Evolutionary conservation across 371 early-diverging fungal genomes (phyloP).

Genomic region (Mucor racemosus): DNA sequence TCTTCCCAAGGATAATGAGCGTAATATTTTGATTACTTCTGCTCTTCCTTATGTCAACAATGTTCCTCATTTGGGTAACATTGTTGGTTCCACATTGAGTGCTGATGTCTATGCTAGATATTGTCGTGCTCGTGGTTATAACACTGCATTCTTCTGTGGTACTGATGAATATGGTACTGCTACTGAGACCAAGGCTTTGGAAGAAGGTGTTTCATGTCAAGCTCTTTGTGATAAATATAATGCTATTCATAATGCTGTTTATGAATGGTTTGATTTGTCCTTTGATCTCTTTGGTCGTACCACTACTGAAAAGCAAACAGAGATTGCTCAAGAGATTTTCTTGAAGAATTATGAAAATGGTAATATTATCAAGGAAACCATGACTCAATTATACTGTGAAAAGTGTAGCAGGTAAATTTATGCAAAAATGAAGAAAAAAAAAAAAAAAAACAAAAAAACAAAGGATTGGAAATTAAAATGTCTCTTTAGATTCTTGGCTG

Average conservation of each 20-base stretch:
- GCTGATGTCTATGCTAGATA: conserved; percentile 98
- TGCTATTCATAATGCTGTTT: conserved; percentile 87
- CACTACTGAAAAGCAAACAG: conserved; percentile 87
- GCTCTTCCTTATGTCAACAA: conserved; percentile 99
- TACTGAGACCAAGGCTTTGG: conserved; percentile 99
- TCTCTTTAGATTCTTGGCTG: conserved; percentile 90
- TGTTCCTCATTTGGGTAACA: conserved; percentile 99
- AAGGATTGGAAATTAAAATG: not conserved
- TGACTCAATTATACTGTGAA: conserved; percentile 95
- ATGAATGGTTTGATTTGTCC: conserved; percentile 96
- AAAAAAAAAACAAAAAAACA: not conserved
- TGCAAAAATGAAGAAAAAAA: not conserved
- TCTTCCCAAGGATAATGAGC: conserved; percentile 69
- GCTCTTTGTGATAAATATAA: conserved; percentile 98
- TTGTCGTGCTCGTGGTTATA: conserved; percentile 90
- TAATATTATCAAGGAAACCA: conserved; percentile 74
- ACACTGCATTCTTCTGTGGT: conserved; percentile 96
- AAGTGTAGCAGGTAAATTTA: conserved; percentile 71
- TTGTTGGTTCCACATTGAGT: conserved; percentile 97
- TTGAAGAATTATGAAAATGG: conserved; percentile 78
- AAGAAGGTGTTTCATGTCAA: conserved; percentile 88
- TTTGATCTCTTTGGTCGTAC: conserved; percentile 99
- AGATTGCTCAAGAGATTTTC: conserved; percentile 96
- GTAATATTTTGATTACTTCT: conserved; percentile 95
- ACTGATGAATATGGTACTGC: conserved; percentile 99